Base-by-base conservation (phyloP, 148 eudicot species). In the Amaranthus palmeri region DNA sequence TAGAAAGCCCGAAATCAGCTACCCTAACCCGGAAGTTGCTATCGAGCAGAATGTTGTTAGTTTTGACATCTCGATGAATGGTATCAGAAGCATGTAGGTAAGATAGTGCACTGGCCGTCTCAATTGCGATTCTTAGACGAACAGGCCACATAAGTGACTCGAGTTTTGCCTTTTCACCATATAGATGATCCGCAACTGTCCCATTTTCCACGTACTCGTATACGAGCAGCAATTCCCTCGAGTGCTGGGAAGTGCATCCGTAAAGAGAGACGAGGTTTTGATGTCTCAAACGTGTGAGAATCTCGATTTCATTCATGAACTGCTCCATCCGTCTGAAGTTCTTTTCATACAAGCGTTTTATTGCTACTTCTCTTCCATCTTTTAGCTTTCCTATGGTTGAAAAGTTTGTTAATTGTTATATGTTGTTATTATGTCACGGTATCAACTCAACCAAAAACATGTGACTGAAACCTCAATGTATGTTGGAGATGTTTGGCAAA, bases 1-100 rank as follows among this genome's bases (percentile, higher is more conserved):
- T 82, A 3, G 92, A 88, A 10, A 88, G 81, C 70, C 92, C 92
- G 10, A 88, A 88, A 88, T 88, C 88, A 5, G 86, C 92, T 51
- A 85, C 87, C 68, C 85, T 88, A 46, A 88, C 92, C n/a, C 61
- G 17, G 8, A 85, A 88, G 43, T 83, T 69, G 68, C 75, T 51
- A 67, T 88, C 87, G 0, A 88, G 65, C 5, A 88, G 82, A 40
- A 88, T 25, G 36, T 25, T 25, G 36, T 25, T 25, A 25, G 36
- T 25, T 25, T 25, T 25, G 1, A 25, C 36, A 59, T 88, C 91
- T 3, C 87, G 83, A 64, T 88, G 91, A 43, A 88, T 77, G 48
- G 85, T 78, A 44, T 82, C 90, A 3, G 84, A 79, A 53, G 73
- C 69, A 43, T 87, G 91, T 61, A 87, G 88, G 72, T 84, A 88